phyloP scores from a whole-genome alignment of 768 basidiomycete species.

The Sistotremastrum niveocremeum region DNA sequence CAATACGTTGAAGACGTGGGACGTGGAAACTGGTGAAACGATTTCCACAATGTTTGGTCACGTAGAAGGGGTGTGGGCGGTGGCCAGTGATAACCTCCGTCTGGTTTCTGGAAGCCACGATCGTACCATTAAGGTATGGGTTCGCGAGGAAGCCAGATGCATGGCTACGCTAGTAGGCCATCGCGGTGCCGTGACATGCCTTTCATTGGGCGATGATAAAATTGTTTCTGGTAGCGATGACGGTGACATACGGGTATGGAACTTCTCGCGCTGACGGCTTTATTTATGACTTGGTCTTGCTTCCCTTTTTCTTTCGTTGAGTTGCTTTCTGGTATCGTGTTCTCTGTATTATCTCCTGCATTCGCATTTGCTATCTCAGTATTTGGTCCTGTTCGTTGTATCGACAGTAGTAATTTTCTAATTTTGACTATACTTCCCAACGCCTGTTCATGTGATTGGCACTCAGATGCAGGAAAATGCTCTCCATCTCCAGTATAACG shows the following conservation, averaged over 20 bases:
- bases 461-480: too few species aligned
- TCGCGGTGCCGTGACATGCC: conserved; percentile 83
- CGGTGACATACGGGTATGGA: conserved; percentile 78
- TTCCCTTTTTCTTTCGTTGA: neutral
- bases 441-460: neutral
- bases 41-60: conserved; percentile 86
- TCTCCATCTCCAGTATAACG: too few species aligned
- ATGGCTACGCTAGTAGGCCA: conserved; percentile 88
- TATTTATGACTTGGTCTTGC: conserved; percentile 19
- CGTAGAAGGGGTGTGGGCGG: conserved; percentile 96
- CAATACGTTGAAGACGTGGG: conserved; percentile 95
- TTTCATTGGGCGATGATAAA: conserved; percentile 87
- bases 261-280: conserved; percentile 28
- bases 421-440: neutral
- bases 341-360: neutral
- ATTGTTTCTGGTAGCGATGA: conserved; percentile 96
- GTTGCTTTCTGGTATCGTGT: neutral
- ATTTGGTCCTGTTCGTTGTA: neutral
- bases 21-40: conserved; percentile 72
- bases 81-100: conserved; percentile 83
- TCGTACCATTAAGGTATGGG: conserved; percentile 98
- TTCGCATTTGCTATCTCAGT: neutral
- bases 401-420: neutral
- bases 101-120: conserved; percentile 91
- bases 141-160: conserved; percentile 76